These are phyloP conservation scores for Sporothrix curviconia DNA, from an alignment of 2,329 filamentous ascomycete species.

Conservation along the genomic window DNA sequence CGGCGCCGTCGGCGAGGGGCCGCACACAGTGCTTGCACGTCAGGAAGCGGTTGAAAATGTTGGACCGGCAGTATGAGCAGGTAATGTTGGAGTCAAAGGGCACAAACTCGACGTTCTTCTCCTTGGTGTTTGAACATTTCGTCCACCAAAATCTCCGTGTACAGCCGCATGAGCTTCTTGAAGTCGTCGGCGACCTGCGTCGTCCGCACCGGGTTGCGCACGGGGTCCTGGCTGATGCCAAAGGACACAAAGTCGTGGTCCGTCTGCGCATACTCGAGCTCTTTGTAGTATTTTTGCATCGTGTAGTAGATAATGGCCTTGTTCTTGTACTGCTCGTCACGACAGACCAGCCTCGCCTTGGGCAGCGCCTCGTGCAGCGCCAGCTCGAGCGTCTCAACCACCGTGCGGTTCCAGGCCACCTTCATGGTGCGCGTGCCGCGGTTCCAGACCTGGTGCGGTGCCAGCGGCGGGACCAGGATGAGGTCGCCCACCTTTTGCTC, in stretches of 20 bases:
- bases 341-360: constrained; percentile 82
- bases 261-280: constrained; percentile 50
- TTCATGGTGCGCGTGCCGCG: constrained; percentile 93
- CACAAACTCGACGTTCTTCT: constrained; percentile 66
- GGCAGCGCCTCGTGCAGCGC: constrained; percentile 83
- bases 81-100: constrained; percentile 87
- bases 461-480: constrained; percentile 85
- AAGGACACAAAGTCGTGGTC: constrained; percentile 38
- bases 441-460: constrained; percentile 98
- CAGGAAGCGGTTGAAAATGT: constrained; percentile 95
- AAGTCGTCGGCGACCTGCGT: constrained; percentile 78
- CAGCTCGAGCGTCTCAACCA: constrained; percentile 80
- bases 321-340: constrained; percentile 98
- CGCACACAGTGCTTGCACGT: constrained; percentile 82
- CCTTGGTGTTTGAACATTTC: constrained; percentile 75
- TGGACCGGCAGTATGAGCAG: constrained; percentile 90
- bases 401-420: constrained; percentile 95
- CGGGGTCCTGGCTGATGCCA: constrained; percentile 39
- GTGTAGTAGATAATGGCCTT: constrained; percentile 92
- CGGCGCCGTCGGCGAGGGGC: constrained; percentile 56
- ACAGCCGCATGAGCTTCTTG: constrained; percentile 69
- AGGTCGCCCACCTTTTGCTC: constrained; percentile 89
- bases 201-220: constrained; percentile 37
- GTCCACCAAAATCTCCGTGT: constrained; percentile 69
- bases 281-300: constrained; percentile 67